Evolutionary conservation across 352 stramenopile species (phyloP).

Genomic region (Pythium oligandrum): DNA sequence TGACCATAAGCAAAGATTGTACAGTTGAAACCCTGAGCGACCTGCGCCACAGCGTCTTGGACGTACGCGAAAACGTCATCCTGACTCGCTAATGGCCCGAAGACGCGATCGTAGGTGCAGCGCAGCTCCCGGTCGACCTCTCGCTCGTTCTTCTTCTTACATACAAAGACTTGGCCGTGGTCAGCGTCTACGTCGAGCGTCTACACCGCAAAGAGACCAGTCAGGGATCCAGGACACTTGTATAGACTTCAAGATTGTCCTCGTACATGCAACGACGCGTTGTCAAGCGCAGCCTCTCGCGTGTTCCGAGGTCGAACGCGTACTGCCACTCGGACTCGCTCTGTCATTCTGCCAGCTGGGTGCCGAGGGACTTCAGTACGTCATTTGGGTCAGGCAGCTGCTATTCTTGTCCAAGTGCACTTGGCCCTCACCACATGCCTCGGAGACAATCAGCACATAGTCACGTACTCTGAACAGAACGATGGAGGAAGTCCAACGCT

Average conservation of each 20-base stretch:
- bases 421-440: too few relatives aligned
- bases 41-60: slow-evolving; percentile 61
- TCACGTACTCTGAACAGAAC: too few relatives aligned
- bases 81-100: slow-evolving; percentile 53
- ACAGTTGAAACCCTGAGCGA: slow-evolving; percentile 87
- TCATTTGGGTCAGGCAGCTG: too few relatives aligned
- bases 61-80: slow-evolving; percentile 73
- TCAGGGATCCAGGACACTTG: too few relatives aligned
- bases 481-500: slow-evolving; percentile 35
- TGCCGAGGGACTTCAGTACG: too few relatives aligned
- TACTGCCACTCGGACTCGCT: slow-evolving; percentile 74
- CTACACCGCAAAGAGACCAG: slow-evolving; percentile 5
- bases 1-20: slow-evolving; percentile 91
- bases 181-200: slow-evolving; percentile 31
- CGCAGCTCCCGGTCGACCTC: slow-evolving; percentile 44
- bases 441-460: too few relatives aligned
- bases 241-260: too few relatives aligned
- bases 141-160: slow-evolving; percentile 39
- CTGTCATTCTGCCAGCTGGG: neutral
- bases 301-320: slow-evolving; percentile 74
- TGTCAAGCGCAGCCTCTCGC: slow-evolving; percentile 30
- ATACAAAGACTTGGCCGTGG: slow-evolving; percentile 32
- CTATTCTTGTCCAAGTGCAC: too few relatives aligned
- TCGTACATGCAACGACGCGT: too few relatives aligned
- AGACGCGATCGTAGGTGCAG: slow-evolving; percentile 73